These are phyloP conservation scores for Rhamnella rubrinervis DNA, from an alignment of 331 rosid species.

Conservation along the genomic window DNA sequence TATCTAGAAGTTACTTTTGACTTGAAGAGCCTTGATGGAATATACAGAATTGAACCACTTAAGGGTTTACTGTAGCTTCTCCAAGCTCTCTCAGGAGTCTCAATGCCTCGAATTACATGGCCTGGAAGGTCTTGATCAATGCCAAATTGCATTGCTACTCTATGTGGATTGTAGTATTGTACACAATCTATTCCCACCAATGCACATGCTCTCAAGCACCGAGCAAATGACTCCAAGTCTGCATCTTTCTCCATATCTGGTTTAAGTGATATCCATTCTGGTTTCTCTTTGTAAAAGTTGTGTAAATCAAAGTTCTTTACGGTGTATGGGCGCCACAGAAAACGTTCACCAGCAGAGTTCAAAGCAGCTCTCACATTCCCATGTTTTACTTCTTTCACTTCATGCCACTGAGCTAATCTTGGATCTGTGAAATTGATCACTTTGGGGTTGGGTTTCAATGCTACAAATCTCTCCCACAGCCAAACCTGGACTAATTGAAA, in stretches of 20 bases:
- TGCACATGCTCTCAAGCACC: constrained; percentile 19
- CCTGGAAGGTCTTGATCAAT: constrained; percentile 34
- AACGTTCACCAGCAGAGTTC: constrained; percentile 2
- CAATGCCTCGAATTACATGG: background rate
- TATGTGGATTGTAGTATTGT: constrained; percentile 19
- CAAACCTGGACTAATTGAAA: constrained; percentile 35
- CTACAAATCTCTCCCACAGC: constrained; percentile 35
- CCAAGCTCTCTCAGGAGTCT: constrained; percentile 29
- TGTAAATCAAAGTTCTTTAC: constrained; percentile 6
- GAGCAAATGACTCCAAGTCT: constrained; percentile 16
- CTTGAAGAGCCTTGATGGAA: constrained; percentile 41
- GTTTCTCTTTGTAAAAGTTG: background rate
- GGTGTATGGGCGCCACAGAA: constrained; percentile 31
- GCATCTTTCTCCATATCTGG: background rate
- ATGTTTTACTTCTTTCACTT: background rate
- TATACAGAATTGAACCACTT: constrained; percentile 12
- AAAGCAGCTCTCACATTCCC: constrained; percentile 4
- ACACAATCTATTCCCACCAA: constrained; percentile 11
- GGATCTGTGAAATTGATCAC: constrained; percentile 10
- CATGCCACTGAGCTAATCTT: constrained; percentile 31
- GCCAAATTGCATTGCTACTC: constrained; percentile 35
- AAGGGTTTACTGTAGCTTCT: constrained; percentile 23
- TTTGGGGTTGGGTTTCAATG: constrained; percentile 14
- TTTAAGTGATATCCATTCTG: background rate
- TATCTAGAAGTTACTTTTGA: constrained; percentile 41